phyloP scores from a whole-genome alignment of 1,284 basidiomycete species.

The Schizophyllum commune region DNA sequence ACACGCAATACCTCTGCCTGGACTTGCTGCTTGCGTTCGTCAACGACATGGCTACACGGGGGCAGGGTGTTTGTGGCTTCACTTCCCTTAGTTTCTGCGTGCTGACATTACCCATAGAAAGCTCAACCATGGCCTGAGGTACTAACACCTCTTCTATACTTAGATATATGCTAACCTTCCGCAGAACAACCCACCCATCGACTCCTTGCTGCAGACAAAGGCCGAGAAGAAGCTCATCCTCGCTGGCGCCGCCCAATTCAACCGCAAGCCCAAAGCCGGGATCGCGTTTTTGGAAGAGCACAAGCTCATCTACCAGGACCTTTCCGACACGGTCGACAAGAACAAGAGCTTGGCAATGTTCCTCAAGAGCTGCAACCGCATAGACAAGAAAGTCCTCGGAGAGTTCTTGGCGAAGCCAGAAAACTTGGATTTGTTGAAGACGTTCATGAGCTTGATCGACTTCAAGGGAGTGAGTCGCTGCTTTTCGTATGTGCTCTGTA shows the following conservation, averaged over 20 bases:
- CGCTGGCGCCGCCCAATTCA: conserved; percentile 84
- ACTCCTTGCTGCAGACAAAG: conserved; percentile 66
- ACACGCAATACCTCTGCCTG: conserved; percentile 82
- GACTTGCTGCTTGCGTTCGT: conserved; percentile 87
- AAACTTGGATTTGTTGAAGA: conserved; percentile 78
- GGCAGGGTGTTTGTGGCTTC: conserved; percentile 50
- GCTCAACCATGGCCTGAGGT: conserved; percentile 59
- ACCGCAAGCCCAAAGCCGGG: conserved; percentile 91
- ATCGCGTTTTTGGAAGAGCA: conserved; percentile 88
- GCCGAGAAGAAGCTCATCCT: conserved; percentile 83
- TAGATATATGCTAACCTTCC: conserved; percentile 6
- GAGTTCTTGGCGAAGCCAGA: conserved; percentile 92
- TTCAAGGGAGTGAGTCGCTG: conserved; percentile 70
- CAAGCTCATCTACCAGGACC: conserved; percentile 70
- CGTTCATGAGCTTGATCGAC: conserved; percentile 87
- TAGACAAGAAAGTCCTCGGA: conserved; percentile 93
- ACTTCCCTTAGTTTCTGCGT: conserved; percentile 7
- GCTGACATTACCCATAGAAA: conserved; percentile 16
- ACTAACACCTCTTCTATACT: conserved; percentile 15
- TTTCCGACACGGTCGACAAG: conserved; percentile 41
- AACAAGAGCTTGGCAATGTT: conserved; percentile 72
- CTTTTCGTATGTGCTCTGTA: too few relatives aligned
- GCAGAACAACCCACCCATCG: conserved; percentile 47
- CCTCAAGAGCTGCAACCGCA: conserved; percentile 76
- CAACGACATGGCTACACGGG: conserved; percentile 80